These are phyloP conservation scores for Candida xyloterini DNA, from an alignment of 805 yeast species.

Conservation along the genomic window DNA sequence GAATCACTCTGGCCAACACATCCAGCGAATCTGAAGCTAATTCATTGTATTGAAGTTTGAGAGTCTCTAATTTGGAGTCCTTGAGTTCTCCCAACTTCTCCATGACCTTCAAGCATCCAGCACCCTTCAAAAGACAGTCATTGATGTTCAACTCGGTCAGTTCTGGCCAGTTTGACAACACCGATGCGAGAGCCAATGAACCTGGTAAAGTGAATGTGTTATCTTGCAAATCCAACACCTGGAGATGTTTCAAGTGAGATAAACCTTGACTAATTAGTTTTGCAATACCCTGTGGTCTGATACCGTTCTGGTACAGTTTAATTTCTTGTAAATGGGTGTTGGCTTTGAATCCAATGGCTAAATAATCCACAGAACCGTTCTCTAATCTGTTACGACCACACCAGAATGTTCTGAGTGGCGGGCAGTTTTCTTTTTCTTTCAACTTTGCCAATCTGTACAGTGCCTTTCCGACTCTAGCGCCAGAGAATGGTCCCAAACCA, in stretches of 20 bases:
- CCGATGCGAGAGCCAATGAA: constrained; percentile 59
- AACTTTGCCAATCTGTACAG: constrained; percentile 69
- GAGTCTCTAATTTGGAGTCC: constrained; percentile 44
- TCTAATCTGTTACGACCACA: constrained; percentile 98
- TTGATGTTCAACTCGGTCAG: constrained; percentile 79
- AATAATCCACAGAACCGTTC: constrained; percentile 84
- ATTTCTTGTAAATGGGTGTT: constrained; percentile 62
- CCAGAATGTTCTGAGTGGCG: constrained; percentile 73
- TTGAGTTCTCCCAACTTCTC: constrained; percentile 40
- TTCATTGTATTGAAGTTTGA: constrained; percentile 88
- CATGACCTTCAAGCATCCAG: constrained; percentile 63
- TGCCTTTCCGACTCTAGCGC: constrained; percentile 88
- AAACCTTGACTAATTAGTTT: constrained; percentile 73
- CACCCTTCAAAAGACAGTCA: constrained; percentile 80
- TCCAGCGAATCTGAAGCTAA: constrained; percentile 64
- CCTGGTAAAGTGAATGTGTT: constrained; percentile 83
- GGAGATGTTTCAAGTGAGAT: constrained; percentile 53
- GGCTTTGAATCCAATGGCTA: constrained; percentile 80
- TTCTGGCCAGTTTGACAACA: constrained; percentile 58
- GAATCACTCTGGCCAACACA: constrained; percentile 53
- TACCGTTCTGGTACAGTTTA: constrained; percentile 92
- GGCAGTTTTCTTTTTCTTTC: constrained; percentile 34
- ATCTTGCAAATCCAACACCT: constrained; percentile 84
- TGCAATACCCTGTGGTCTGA: constrained; percentile 88
- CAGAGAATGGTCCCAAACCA: constrained; percentile 98